Evolutionary conservation across 1,139 yeast species (phyloP), one percentile per base, ranked within the genome.

Genomic region (Entelexis sorbosivorans): DNA sequence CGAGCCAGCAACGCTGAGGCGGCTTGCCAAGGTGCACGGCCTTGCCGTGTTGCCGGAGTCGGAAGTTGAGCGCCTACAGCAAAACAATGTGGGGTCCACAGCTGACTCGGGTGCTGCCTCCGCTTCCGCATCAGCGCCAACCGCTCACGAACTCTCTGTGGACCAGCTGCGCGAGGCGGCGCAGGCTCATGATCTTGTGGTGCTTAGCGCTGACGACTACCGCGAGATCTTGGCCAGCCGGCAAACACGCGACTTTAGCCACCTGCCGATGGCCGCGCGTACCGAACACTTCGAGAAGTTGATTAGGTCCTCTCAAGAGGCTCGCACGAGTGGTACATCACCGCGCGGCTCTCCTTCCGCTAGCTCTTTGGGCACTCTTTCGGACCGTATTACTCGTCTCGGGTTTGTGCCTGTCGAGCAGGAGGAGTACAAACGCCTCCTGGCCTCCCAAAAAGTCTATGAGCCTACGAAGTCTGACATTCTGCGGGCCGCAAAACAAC

Each of bases 381-480:
- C 40, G n/a, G 68, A 65, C 34, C 61, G 68, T 8, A 59, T 66
- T 54, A 59, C 60, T 38, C 59, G 65, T 13, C 59, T 68, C 31
- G 72, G 72, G 2, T 64, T 62, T 49, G 65, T 66, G 17, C 65
- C 68, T 7, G 63, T 69, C 14, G 60, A 69, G 10, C 59, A 59
- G 31, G 71, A 66, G 33, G 72, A 69, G 54, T 68, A 67, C 56
- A 63, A 65, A 54, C 61, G 66, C n/a, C 60, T 68, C 38, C 53
- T 66, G 19, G 64, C 63, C 14, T 60, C 61, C 48, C 69, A 65
- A 54, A 60, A 61, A 42, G 66, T 65, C 20, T 65, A 63, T 50
- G 64, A 64, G 40, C 71, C 71, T 1, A 63, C 70, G 5, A 63
- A 62, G 52, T 64, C 67, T 7, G 73, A 69, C 36, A 60, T 69